Percentiles rank a stretch among this genome's conserved stretches.
phyloP scores from a whole-genome alignment of 2,329 filamentous ascomycete genomes.

The Knoxdaviesia capensis region DNA sequence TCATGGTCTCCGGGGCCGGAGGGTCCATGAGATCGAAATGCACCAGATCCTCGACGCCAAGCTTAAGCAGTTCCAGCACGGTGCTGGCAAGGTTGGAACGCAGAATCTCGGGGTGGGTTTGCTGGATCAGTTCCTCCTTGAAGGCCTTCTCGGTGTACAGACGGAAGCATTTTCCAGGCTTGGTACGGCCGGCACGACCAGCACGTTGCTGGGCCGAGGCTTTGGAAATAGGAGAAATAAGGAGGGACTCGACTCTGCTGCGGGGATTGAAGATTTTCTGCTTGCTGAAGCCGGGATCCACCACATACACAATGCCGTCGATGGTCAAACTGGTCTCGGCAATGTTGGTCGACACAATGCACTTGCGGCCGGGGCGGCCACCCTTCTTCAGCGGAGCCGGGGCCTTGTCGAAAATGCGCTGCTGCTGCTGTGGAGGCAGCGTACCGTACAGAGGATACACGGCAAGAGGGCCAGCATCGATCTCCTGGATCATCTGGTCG shows the following conservation, averaged over 20 bases:
- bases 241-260: conserved; percentile 83
- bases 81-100: conserved; percentile 89
- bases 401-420: conserved; percentile 83
- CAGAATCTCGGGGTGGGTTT: conserved; percentile 90
- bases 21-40: conserved; percentile 99
- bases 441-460: conserved; percentile 92
- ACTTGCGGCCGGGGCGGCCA: conserved; percentile 78
- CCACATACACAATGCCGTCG: conserved; percentile 95
- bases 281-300: conserved; percentile 98
- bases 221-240: conserved; percentile 97
- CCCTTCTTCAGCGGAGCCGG: conserved; percentile 52
- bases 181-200: conserved; percentile 96
- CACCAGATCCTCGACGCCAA: conserved; percentile 85
- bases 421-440: conserved; percentile 79
- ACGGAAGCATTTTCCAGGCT: conserved; percentile 94
- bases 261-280: conserved; percentile 98
- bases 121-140: conserved; percentile 94
- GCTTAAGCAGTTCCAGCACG: conserved; percentile 90
- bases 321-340: conserved; percentile 95
- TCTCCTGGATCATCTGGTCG: conserved; percentile 81
- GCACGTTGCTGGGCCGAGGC: conserved; percentile 93
- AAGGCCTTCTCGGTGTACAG: conserved; percentile 90
- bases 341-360: conserved; percentile 91
- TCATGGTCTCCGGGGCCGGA: conserved; percentile 91
- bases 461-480: conserved; percentile 71